Conservation (phyloP, 2,329 filamentous ascomycete genomes). For the Aspergillus terreus region DNA sequence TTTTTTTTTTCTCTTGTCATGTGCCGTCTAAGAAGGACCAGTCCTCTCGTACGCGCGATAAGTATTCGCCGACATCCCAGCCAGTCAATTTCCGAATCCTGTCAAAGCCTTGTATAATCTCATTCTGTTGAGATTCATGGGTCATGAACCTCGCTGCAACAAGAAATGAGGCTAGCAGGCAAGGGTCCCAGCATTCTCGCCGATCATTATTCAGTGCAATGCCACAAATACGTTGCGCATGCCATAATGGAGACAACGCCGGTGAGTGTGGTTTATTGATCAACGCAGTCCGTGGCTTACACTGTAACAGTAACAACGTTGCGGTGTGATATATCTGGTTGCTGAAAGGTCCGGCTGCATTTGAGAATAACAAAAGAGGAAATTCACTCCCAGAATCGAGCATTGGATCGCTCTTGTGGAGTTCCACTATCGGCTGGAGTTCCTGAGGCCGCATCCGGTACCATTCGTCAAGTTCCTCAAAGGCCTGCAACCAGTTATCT, state of each 20-base stretch:
- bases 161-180: conserved; percentile 46
- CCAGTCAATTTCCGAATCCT: conserved; percentile 40
- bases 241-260: conserved; percentile 46
- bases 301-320: conserved; percentile 51
- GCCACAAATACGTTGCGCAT: conserved; percentile 48
- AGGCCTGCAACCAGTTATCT: conserved; percentile 21
- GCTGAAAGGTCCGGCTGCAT: conserved; percentile 41
- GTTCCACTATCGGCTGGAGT: conserved; percentile 30
- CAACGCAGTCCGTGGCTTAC: conserved; percentile 46
- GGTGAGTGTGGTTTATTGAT: conserved; percentile 28
- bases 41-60: conserved; percentile 16
- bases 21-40: conserved; percentile 23
- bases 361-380: conserved; percentile 45
- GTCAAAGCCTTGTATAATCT: conserved; percentile 40
- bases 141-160: conserved; percentile 47
- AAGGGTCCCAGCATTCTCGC: conserved; percentile 47
- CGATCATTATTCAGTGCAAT: conserved; percentile 48
- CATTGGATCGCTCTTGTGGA: conserved; percentile 27
- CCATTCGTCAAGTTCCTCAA: conserved; percentile 25
- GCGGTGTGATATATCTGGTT: conserved; percentile 58
- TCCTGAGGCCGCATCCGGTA: conserved; percentile 24
- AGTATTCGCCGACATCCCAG: conserved; percentile 31
- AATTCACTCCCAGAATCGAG: conserved; percentile 21
- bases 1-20: not conserved
- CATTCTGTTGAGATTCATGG: conserved; percentile 46